phyloP scores from a whole-genome alignment of 1,139 yeast genomes.

The Taphrina flavorubra region DNA sequence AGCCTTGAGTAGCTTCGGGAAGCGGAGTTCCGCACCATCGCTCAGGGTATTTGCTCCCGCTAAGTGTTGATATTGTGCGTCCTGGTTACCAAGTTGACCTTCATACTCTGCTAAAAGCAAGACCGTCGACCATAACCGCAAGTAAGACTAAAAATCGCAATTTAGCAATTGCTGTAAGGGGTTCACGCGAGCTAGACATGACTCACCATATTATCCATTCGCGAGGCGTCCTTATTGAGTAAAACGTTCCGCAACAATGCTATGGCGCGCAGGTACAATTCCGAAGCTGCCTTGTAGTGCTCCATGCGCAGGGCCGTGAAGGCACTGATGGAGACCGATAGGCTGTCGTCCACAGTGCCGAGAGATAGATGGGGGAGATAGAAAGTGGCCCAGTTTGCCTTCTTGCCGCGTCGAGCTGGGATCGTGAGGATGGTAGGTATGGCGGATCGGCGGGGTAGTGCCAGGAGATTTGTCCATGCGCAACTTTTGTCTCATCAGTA shows the following conservation, averaged over 20 bases:
- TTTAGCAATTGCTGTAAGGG: background rate
- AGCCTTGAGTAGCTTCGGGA: background rate
- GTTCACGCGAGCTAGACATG: too few relatives aligned
- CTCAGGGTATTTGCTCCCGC: slow-evolving; percentile 35
- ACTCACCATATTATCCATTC: slow-evolving; percentile 16
- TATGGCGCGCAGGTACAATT: slow-evolving; percentile 21
- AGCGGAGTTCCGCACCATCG: slow-evolving; percentile 8
- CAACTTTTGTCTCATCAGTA: background rate
- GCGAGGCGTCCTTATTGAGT: background rate
- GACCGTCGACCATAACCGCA: slow-evolving; percentile 28
- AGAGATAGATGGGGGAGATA: slow-evolving; percentile 28
- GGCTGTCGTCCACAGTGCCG: slow-evolving; percentile 21
- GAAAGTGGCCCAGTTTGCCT: slow-evolving; percentile 35
- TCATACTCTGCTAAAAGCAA: slow-evolving; percentile 33
- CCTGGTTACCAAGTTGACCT: slow-evolving; percentile 21
- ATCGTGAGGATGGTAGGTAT: slow-evolving; percentile 26
- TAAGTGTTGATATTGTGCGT: slow-evolving; percentile 20
- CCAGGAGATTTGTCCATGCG: slow-evolving; percentile 27
- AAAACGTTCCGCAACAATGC: slow-evolving; percentile 16
- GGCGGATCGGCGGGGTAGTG: slow-evolving; percentile 28
- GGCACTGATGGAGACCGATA: slow-evolving; percentile 31
- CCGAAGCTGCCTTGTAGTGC: slow-evolving; percentile 8
- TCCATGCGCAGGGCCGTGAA: slow-evolving; percentile 30
- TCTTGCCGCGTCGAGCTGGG: slow-evolving; percentile 18
- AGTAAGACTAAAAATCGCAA: slow-evolving; percentile 1